Base-by-base conservation (phyloP, 768 basidiomycete genomes). In the Agrocybe praecox region DNA sequence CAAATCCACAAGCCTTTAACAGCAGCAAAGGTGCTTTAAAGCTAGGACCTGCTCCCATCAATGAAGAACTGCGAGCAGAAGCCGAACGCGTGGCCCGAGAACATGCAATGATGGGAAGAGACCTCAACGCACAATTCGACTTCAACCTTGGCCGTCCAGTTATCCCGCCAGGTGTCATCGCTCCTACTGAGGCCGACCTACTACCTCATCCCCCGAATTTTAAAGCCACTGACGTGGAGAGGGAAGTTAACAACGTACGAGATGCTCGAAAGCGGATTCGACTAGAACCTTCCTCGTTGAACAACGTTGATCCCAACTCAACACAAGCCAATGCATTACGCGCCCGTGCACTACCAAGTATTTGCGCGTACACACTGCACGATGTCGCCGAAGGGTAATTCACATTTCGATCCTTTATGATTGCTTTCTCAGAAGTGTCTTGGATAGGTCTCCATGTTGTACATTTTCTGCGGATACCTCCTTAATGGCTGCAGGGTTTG, bases 341-440 rank as follows among this genome's bases (percentile, higher is more conserved):
- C 54, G 80, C 87, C 1, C 80, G 86, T 14, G 89, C 88, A 43
- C 73, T 96, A 54, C 96, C 96, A 2, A 98, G 96, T 63, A 87
- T 98, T 52, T 97, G 96, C 63, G 87, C 93, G 6, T 98, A 97
- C 67, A 98, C 97, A 3, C 67, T 99, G 42, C 96, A 97, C 69
- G 95, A 98, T 65, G 86, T 91, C 1, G 87, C 88, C n/a, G 96
- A 98, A 75, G 92, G 94, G 96, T 97, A 67, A 65, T 89, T 47
- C 36, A 24, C 22, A 18, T 45, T 40, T 33, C 32, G 15, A 29
- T n/a, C 12, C 34, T 46, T 29, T n/a, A 43, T 46, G 59, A 32
- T 51, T 15, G 51, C 49, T 43, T 58, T 56, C 24, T 56, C 11
- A n/a, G n/a, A 63, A 24, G 8, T 18, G 63, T 53, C 29, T 48